Evolutionary conservation across 441 rosid genomes (phyloP), one percentile per base, ranked within the genome.

Genomic region (Pelargonium myrrhifolium): DNA sequence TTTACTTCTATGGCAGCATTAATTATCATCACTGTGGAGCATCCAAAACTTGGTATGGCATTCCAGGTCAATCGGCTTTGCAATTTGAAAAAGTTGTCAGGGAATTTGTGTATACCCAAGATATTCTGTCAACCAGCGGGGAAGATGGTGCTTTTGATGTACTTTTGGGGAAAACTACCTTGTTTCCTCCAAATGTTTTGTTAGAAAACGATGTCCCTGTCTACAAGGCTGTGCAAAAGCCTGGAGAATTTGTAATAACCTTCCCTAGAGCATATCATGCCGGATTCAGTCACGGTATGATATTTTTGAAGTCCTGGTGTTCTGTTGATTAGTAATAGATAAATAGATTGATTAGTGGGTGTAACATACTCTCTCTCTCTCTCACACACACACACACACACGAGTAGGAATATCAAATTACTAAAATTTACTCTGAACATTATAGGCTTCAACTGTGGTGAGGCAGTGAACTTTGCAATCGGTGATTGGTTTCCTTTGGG

Each of bases 11-110:
- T 65, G 65, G 72, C 96, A 96, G 98, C 80, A 93, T 96, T 61
- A 96, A 96, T 70, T 96, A 96, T 76, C 99, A 96, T 77, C 99
- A 96, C 74, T 90, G 96, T 77, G 98, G 99, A 76, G 98, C 99
- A 68, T 86, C 89, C 74, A 96, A 96, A 85, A 96, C 99, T 72
- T 96, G 99, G 99, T 96, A 96, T 71, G 99, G 97, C 66, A 69
- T 93, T 79, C 99, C 99, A 2, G 98, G 98, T 72, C 89, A 85
- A 70, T 90, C 98, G 71, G 98, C 99, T 71, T 79, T 85, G 72
- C 79, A 81, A 49, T 96, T 96, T 83, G 99, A 96, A 80, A 89
- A 87, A 83, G 97, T 93, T 73, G 98, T 86, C 51, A 80, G 78
- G 74, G 88, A 92, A 74, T 84, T 85, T 67, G 99, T 96, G 15